phyloP scores from a whole-genome alignment of 2,329 filamentous ascomycete species.

The Aureobasidium musti region DNA sequence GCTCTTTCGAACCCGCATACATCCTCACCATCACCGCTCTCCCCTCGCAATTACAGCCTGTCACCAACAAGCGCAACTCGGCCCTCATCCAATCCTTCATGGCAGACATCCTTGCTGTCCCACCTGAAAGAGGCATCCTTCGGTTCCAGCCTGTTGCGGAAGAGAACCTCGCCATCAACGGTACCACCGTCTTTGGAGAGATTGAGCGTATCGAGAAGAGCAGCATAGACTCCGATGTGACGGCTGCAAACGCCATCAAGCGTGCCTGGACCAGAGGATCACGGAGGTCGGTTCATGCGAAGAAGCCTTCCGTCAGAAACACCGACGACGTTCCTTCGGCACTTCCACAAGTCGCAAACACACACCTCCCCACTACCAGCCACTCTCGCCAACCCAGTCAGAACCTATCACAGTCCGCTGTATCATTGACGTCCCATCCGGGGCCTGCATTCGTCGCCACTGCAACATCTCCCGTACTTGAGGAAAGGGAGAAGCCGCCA shows the following conservation, averaged over 20 bases:
- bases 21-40: slow-evolving; percentile 72
- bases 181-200: slow-evolving; percentile 68
- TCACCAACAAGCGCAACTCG: slow-evolving; percentile 79
- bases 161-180: slow-evolving; percentile 70
- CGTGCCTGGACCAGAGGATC: slow-evolving; percentile 40
- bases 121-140: slow-evolving; percentile 67
- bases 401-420: slow-evolving; percentile 27
- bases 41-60: slow-evolving; percentile 66
- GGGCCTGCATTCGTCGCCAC: slow-evolving; percentile 14
- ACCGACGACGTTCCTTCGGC: slow-evolving; percentile 9
- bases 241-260: slow-evolving; percentile 43
- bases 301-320: slow-evolving; percentile 8
- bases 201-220: slow-evolving; percentile 60
- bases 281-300: slow-evolving; percentile 37
- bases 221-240: slow-evolving; percentile 45
- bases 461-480: slow-evolving; percentile 1
- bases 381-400: slow-evolving; percentile 16
- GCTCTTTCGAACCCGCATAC: slow-evolving; percentile 77
- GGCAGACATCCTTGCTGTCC: slow-evolving; percentile 67
- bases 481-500: not conserved
- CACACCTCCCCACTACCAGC: slow-evolving; percentile 25
- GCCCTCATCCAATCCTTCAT: slow-evolving; percentile 76
- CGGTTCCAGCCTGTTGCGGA: slow-evolving; percentile 70
- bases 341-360: slow-evolving; percentile 20
- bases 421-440: slow-evolving; percentile 18